These are phyloP conservation scores for Geum urbanum DNA, from an alignment of 306 rosid genomes.

Conservation along the genomic window DNA sequence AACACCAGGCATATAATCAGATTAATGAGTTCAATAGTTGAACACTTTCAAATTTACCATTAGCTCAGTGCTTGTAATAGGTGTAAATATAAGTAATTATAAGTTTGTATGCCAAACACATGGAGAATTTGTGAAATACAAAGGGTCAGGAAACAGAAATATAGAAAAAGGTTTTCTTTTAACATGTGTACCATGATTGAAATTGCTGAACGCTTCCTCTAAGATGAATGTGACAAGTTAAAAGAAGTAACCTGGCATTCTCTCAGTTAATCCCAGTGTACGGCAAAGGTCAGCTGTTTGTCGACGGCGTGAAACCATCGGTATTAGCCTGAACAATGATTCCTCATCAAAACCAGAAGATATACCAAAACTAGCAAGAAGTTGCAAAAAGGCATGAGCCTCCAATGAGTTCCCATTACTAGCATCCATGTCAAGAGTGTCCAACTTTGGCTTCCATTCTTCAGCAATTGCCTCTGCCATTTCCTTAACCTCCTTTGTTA, in stretches of 20 bases:
- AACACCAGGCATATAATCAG: neutral
- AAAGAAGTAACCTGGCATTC: constrained; percentile 75
- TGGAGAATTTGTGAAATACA: neutral
- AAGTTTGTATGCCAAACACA: neutral
- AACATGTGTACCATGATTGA: too few relatives aligned
- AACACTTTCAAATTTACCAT: neutral
- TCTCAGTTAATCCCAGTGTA: constrained; percentile 82
- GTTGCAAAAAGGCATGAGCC: constrained; percentile 99
- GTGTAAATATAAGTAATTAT: neutral
- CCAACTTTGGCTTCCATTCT: constrained; percentile 92
- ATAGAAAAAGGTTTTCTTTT: too few relatives aligned
- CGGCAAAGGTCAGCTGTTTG: constrained; percentile 98
- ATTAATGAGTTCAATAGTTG: neutral
- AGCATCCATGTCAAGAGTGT: constrained; percentile 86
- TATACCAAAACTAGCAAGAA: constrained; percentile 72
- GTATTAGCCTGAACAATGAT: constrained; percentile 73
- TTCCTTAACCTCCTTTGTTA: constrained; percentile 62
- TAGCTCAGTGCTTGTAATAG: neutral
- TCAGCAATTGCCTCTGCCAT: constrained; percentile 76
- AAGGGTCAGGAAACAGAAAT: neutral
- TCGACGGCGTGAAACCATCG: constrained; percentile 96
- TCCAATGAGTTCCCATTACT: constrained; percentile 92
- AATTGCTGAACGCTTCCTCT: neutral
- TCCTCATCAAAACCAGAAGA: constrained; percentile 81
- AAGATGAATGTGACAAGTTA: neutral